Conservation (phyloP, 2,329 filamentous ascomycete genomes). For the Venturia pyrina region DNA sequence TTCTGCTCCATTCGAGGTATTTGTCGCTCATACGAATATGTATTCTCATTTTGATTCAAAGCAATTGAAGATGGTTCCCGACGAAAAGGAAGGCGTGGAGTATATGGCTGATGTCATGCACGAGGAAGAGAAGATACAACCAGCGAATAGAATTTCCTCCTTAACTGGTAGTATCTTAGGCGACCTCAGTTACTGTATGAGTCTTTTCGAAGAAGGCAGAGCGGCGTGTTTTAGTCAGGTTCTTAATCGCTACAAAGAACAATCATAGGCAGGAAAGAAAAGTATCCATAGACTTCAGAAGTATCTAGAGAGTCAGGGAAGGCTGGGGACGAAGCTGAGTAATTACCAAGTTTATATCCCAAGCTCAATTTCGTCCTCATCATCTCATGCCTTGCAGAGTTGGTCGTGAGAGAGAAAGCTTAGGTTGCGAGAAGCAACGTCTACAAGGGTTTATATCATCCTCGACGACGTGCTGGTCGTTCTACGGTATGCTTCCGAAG, state of each 20-base stretch:
- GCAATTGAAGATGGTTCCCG: neutral
- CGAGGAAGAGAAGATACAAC: constrained; percentile 8
- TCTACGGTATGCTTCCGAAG: too few species aligned
- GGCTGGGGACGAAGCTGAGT: too few species aligned
- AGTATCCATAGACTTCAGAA: too few species aligned
- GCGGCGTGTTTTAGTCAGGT: neutral
- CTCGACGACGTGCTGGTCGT: too few species aligned
- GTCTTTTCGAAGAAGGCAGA: constrained; percentile 6
- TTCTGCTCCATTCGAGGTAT: constrained; percentile 8
- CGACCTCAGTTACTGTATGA: constrained; percentile 5
- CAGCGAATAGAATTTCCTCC: constrained; percentile 2
- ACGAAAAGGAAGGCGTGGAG: constrained; percentile 4
- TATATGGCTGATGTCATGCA: constrained; percentile 5
- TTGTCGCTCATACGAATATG: constrained; percentile 4
- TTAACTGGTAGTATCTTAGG: neutral
- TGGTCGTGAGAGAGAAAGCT: too few species aligned
- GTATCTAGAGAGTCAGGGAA: too few species aligned
- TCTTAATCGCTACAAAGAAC: constrained; percentile 7
- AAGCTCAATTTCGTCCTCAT: too few species aligned
- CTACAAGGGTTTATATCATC: too few species aligned
- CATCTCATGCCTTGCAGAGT: too few species aligned
- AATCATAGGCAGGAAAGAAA: too few species aligned
- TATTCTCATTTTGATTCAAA: constrained; percentile 8
- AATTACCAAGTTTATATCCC: too few species aligned
- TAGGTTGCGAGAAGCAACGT: too few species aligned